These are phyloP conservation scores for Pichia occidentalis DNA, from an alignment of 805 yeast species.

Conservation along the genomic window DNA sequence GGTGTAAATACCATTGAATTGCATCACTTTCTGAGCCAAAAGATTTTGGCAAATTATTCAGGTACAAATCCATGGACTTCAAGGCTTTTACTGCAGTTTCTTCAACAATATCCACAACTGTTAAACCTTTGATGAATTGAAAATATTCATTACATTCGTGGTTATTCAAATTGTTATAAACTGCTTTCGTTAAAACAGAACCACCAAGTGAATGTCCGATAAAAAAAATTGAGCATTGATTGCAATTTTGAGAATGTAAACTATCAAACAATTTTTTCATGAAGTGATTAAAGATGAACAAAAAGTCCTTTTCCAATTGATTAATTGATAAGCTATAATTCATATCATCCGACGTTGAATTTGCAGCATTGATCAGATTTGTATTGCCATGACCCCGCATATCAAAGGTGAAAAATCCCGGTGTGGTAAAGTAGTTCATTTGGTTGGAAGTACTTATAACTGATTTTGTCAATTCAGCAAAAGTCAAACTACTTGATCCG, in stretches of 20 bases:
- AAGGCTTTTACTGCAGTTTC: slow-evolving; percentile 79
- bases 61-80: slow-evolving; percentile 56
- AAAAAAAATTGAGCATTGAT: slow-evolving; percentile 39
- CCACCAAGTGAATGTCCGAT: slow-evolving; percentile 96
- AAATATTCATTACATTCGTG: slow-evolving; percentile 17
- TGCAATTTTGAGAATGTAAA: too few species aligned
- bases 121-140: slow-evolving; percentile 51
- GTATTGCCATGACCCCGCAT: slow-evolving; percentile 80
- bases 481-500: slow-evolving; percentile 81
- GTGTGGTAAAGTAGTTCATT: slow-evolving; percentile 29
- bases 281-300: slow-evolving; percentile 39
- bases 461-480: slow-evolving; percentile 46
- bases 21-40: slow-evolving; percentile 55
- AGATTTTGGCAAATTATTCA: slow-evolving; percentile 53
- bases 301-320: slow-evolving; percentile 53
- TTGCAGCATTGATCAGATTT: slow-evolving; percentile 21
- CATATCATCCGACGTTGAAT: slow-evolving; percentile 5
- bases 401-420: slow-evolving; percentile 71
- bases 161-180: slow-evolving; percentile 24
- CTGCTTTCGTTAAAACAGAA: slow-evolving; percentile 58
- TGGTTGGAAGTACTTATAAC: slow-evolving; percentile 33
- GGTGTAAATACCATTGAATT: slow-evolving; percentile 72
- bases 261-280: slow-evolving; percentile 18
- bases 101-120: slow-evolving; percentile 87
- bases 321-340: slow-evolving; percentile 39